Conservation (phyloP, 2,329 filamentous ascomycete species). For the Fusarium redolens region DNA sequence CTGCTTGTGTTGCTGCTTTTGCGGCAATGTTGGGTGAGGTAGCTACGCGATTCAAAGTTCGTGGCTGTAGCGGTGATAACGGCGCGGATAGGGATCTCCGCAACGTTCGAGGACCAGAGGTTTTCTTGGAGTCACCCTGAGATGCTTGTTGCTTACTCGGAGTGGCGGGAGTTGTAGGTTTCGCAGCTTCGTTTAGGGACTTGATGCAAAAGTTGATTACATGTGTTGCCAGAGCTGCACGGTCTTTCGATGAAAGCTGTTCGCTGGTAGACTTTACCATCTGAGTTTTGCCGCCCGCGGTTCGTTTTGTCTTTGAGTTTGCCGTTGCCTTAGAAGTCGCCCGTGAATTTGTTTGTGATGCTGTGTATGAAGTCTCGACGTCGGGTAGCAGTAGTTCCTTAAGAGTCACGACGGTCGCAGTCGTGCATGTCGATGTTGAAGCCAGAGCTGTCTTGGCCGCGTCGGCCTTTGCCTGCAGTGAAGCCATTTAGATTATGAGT, state of each 20-base stretch:
- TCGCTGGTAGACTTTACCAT: slow-evolving; percentile 36
- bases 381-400: slow-evolving; percentile 59
- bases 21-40: slow-evolving; percentile 60
- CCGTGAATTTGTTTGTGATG: slow-evolving; percentile 44
- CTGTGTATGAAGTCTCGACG: slow-evolving; percentile 41
- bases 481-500: slow-evolving; percentile 55
- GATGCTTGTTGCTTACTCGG: slow-evolving; percentile 50
- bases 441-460: slow-evolving; percentile 66
- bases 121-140: slow-evolving; percentile 50
- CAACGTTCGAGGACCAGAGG: slow-evolving; percentile 55
- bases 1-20: slow-evolving; percentile 48
- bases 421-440: slow-evolving; percentile 65
- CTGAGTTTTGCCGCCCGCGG: slow-evolving; percentile 9
- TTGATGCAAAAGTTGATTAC: slow-evolving; percentile 78
- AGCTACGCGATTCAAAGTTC: slow-evolving; percentile 69
- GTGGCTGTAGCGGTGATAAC: slow-evolving; percentile 70
- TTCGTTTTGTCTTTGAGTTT: slow-evolving; percentile 42
- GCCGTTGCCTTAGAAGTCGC: slow-evolving; percentile 43
- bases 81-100: slow-evolving; percentile 68
- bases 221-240: slow-evolving; percentile 76
- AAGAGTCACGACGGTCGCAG: slow-evolving; percentile 59
- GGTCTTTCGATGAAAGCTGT: slow-evolving; percentile 60
- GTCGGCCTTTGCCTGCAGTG: slow-evolving; percentile 57
- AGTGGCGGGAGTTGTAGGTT: slow-evolving; percentile 53
- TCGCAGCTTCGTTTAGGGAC: slow-evolving; percentile 74